phyloP scores from a whole-genome alignment of 1,139 yeast species.

The Entelexis sorbosivorans region DNA sequence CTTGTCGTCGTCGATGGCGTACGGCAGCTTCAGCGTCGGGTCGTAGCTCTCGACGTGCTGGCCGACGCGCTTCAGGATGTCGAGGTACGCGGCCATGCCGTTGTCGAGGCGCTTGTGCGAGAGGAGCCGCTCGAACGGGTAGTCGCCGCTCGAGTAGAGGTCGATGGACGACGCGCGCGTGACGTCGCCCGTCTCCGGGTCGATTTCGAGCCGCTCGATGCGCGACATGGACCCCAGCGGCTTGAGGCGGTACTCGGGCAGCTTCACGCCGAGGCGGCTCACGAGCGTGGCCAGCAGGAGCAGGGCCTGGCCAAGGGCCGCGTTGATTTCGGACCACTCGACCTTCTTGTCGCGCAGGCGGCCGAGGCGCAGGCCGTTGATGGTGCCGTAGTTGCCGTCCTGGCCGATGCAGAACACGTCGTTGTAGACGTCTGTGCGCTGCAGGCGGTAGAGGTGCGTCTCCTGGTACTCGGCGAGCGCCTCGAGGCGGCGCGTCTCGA shows the following conservation, averaged over 20 bases:
- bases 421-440: conserved; percentile 68
- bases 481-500: conserved; percentile 50
- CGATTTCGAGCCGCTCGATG: conserved; percentile 49
- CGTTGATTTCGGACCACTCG: conserved; percentile 87
- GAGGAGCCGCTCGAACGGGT: conserved; percentile 55
- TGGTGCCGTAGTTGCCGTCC: conserved; percentile 76
- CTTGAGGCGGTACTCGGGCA: conserved; percentile 52
- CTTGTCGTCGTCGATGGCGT: conserved; percentile 48
- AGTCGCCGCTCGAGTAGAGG: conserved; percentile 54
- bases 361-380: conserved; percentile 76
- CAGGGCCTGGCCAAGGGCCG: conserved; percentile 81
- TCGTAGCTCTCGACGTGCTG: conserved; percentile 40
- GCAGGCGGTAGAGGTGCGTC: conserved; percentile 54
- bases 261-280: conserved; percentile 44
- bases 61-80: conserved; percentile 50
- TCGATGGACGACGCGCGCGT: conserved; percentile 34
- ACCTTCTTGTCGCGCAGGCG: conserved; percentile 43
- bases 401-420: conserved; percentile 74
- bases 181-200: conserved; percentile 30
- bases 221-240: conserved; percentile 82
- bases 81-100: conserved; percentile 66
- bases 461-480: conserved; percentile 52
- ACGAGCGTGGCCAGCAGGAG: conserved; percentile 56
- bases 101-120: conserved; percentile 55
- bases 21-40: conserved; percentile 59